These are phyloP conservation scores for Apiospora kogelbergensis DNA, from an alignment of 2,329 filamentous ascomycete species.

Conservation along the genomic window DNA sequence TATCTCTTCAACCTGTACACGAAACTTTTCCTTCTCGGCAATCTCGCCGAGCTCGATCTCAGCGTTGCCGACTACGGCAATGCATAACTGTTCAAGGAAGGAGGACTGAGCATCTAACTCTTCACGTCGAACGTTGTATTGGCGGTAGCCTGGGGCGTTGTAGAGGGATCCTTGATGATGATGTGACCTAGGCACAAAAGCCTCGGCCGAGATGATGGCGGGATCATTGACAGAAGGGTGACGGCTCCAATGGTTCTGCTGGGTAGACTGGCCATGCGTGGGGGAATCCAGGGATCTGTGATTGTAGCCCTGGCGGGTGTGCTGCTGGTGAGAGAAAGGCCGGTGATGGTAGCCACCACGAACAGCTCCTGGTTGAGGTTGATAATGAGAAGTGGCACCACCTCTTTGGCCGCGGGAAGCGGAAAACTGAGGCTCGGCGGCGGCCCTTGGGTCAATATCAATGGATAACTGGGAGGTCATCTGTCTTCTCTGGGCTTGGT, in stretches of 20 bases:
- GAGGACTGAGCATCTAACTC: conserved; percentile 49
- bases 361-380: conserved; percentile 33
- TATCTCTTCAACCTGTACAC: conserved; percentile 61
- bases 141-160: conserved; percentile 28
- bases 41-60: conserved; percentile 66
- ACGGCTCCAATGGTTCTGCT: conserved; percentile 18
- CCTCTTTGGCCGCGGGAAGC: conserved; percentile 6
- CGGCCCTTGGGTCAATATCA: conserved; percentile 47
- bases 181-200: conserved; percentile 23
- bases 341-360: conserved; percentile 19
- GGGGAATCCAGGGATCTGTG: conserved; percentile 17
- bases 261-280: conserved; percentile 16
- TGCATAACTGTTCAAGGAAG: conserved; percentile 50
- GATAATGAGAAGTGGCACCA: conserved; percentile 21
- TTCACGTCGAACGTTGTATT: conserved; percentile 35
- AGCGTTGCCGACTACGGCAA: conserved; percentile 52
- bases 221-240: conserved; percentile 15
- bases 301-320: conserved; percentile 17
- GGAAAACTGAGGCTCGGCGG: conserved; percentile 20
- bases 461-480: conserved; percentile 61
- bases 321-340: conserved; percentile 11
- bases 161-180: conserved; percentile 31
- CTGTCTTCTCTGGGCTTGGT: conserved; percentile 63
- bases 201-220: conserved; percentile 23
- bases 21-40: conserved; percentile 70